These are phyloP conservation scores for Tilletiopsis washingtonensis DNA, from an alignment of 1,284 basidiomycete genomes.

Conservation along the genomic window DNA sequence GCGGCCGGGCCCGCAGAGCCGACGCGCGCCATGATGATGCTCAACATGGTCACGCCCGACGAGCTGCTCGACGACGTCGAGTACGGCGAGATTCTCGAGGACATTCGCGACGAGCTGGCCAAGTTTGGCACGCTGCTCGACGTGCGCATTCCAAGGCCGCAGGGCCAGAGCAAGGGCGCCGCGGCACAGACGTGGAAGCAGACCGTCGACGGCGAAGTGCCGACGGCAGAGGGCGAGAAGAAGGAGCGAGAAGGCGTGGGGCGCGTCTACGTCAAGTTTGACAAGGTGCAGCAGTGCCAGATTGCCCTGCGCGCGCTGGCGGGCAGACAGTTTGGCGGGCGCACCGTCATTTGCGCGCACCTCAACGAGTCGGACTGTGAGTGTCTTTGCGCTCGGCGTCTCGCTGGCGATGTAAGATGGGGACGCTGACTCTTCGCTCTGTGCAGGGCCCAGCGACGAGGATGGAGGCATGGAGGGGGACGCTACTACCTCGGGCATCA, in stretches of 20 bases:
- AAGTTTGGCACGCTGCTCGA: conserved; percentile 39
- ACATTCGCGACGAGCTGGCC: conserved; percentile 74
- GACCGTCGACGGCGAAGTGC: conserved; percentile 35
- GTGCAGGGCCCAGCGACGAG: too few relatives aligned
- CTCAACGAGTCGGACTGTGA: conserved; percentile 36
- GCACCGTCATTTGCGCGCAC: conserved; percentile 62
- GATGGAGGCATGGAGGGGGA: too few relatives aligned
- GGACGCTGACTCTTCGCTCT: too few relatives aligned
- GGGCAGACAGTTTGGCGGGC: conserved; percentile 80
- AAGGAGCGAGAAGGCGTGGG: conserved; percentile 87
- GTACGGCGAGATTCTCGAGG: conserved; percentile 86
- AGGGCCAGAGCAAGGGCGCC: conserved; percentile 27
- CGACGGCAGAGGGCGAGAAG: conserved; percentile 49
- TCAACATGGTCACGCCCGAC: conserved; percentile 97
- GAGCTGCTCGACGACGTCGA: conserved; percentile 85
- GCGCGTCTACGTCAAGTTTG: conserved; percentile 82
- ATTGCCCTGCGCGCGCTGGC: conserved; percentile 73
- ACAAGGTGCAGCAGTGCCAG: conserved; percentile 57
- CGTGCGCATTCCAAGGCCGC: conserved; percentile 42
- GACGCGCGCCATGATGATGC: conserved; percentile 79
- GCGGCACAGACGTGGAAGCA: conserved; percentile 37
- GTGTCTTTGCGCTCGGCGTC: too few relatives aligned
- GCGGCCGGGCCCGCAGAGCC: conserved; percentile 53
- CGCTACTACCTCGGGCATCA: too few relatives aligned
- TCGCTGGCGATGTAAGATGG: too few relatives aligned